phyloP scores from a whole-genome alignment of 768 basidiomycete genomes.

The Boletus insuetus region DNA sequence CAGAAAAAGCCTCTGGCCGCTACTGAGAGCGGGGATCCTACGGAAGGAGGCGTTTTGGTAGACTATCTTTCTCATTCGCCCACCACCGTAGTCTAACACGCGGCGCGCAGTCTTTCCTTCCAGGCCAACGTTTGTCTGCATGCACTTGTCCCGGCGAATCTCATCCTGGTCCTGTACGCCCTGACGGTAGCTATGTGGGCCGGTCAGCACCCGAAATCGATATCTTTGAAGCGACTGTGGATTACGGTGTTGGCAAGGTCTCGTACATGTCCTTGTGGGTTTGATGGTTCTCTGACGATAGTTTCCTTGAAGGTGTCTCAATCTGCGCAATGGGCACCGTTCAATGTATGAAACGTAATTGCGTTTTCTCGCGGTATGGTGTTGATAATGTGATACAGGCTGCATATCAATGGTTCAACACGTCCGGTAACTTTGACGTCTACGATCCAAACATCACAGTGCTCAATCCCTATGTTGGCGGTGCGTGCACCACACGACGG shows the following conservation, averaged over 20 bases:
- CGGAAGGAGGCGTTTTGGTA: slow-evolving; percentile 26
- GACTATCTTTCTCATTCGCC: neutral
- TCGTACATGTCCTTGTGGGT: slow-evolving; percentile 8
- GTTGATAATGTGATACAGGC: slow-evolving; percentile 31
- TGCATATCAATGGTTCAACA: slow-evolving; percentile 41
- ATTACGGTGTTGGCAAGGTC: slow-evolving; percentile 34
- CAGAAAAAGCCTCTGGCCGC: slow-evolving; percentile 44
- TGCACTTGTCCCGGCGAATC: slow-evolving; percentile 59
- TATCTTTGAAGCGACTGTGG: slow-evolving; percentile 49
- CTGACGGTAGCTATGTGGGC: slow-evolving; percentile 50
- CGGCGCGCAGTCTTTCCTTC: slow-evolving; percentile 41
- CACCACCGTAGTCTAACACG: neutral
- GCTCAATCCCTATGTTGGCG: slow-evolving; percentile 46
- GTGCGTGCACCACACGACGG: slow-evolving; percentile 16
- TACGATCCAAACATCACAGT: slow-evolving; percentile 36
- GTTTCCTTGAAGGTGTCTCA: slow-evolving; percentile 44
- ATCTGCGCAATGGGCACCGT: slow-evolving; percentile 46
- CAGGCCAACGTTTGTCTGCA: slow-evolving; percentile 53
- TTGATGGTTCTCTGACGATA: slow-evolving; percentile 6
- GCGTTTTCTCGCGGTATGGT: neutral
- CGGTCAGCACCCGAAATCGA: slow-evolving; percentile 61
- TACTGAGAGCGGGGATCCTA: slow-evolving; percentile 37
- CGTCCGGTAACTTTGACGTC: slow-evolving; percentile 33
- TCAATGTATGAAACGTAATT: slow-evolving; percentile 25
- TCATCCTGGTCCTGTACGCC: slow-evolving; percentile 53